Evolutionary conservation across 1,284 basidiomycete genomes (phyloP), one percentile per base, ranked within the genome.

Genomic region (Vanrija sp.): DNA sequence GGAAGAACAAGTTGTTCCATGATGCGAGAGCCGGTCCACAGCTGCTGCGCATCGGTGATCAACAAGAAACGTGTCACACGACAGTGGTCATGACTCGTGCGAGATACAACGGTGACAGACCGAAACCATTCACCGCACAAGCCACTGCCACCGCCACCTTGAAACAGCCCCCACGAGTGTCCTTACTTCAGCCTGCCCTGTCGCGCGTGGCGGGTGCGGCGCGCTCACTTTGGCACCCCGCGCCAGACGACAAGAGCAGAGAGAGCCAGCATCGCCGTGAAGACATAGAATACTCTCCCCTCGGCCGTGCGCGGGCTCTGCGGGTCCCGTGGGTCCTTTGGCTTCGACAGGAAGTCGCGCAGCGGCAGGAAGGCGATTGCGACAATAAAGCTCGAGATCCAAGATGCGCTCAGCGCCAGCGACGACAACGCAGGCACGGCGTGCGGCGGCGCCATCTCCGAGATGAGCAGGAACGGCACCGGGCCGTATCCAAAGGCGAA

Each of bases 401-500:
- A 96, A 66, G 91, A 92, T n/a, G 89, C 66, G 8, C 89, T 88
- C 21, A 95, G 79, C 0, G 86, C 87, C 9, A 93, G 80, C 1
- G 89, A 89, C 0, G 92, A 91, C 7, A 93, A 80, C 1, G 88
- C 85, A 9, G 90, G 88, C 14, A 91, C 87, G 39, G 90, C 88
- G 87, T 91, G 63, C 51, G 50, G 18, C 1, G 93, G 93, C 0
- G 92, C 86, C 23, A 96, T 83, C 69, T 97, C 93, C n/a, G 91
- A 86, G 29, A 95, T 86, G 74, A 96, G 87, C 43, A 97, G 85
- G 71, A 93, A 96, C 0, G 93, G 93, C 38, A 96, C 79, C 1
- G 93, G 92, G 1, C 93, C 93, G n/a, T 96, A 80, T 1, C 93
- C 93, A 39, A 89, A 78, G 0, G 90, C 88, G 71, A 95, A 97